phyloP scores from a whole-genome alignment of 495 filamentous ascomycete genomes.

The Aspergillus saccharolyticus region DNA sequence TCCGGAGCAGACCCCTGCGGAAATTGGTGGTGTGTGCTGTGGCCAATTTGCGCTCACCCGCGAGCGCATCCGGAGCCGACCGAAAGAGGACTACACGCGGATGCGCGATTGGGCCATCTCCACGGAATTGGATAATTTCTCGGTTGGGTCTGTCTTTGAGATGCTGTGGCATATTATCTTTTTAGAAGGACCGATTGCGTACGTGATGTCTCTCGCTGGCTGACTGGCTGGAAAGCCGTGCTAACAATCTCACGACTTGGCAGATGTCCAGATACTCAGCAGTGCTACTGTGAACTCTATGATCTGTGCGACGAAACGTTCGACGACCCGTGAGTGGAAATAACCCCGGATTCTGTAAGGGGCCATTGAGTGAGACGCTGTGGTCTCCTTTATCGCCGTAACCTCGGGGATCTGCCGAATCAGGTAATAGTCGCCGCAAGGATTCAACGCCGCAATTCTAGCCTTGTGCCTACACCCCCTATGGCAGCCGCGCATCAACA shows the following conservation, averaged over 20 bases:
- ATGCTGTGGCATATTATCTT: constrained; percentile 61
- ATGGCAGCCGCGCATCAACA: neutral
- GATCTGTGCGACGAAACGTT: constrained; percentile 2
- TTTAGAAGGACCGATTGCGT: constrained; percentile 10
- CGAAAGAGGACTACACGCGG: constrained; percentile 43
- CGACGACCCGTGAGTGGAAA: neutral
- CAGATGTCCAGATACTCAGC: constrained; percentile 9
- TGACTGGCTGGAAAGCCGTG: neutral
- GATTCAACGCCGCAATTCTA: neutral
- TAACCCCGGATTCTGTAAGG: neutral
- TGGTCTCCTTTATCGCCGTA: neutral
- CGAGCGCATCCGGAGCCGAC: constrained; percentile 38
- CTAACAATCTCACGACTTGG: neutral
- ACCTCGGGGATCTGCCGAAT: neutral
- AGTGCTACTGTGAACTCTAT: constrained; percentile 14
- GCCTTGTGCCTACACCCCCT: neutral
- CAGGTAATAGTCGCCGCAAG: neutral
- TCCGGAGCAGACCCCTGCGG: constrained; percentile 27
- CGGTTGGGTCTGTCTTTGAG: constrained; percentile 56
- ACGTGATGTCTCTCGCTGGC: neutral
- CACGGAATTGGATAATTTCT: constrained; percentile 43
- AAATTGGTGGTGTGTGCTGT: constrained; percentile 46
- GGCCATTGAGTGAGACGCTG: neutral
- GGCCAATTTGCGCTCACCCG: constrained; percentile 57
- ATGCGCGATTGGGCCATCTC: constrained; percentile 51